Evolutionary conservation across 1,139 yeast genomes (phyloP).

Genomic region (Schizosaccharomyces versatilis): DNA sequence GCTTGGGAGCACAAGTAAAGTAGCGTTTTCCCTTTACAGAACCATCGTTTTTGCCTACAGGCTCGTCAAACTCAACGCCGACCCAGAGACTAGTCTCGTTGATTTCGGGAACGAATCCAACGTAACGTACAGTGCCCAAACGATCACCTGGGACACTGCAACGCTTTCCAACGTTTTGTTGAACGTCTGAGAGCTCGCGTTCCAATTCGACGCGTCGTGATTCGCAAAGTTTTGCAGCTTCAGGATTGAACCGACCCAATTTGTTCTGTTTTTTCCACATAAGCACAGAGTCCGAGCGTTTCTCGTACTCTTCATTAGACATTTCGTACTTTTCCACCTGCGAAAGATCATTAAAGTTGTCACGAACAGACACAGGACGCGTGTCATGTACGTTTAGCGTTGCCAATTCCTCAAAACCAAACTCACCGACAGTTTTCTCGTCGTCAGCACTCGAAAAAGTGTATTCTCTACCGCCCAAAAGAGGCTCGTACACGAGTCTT

Average conservation of each 20-base stretch:
- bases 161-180: slow-evolving; percentile 20
- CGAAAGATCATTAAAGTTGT: slow-evolving; percentile 19
- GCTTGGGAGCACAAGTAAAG: slow-evolving; percentile 30
- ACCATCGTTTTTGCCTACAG: slow-evolving; percentile 64
- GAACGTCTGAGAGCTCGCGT: slow-evolving; percentile 16
- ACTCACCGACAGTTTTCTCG: background rate
- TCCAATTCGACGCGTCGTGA: slow-evolving; percentile 11
- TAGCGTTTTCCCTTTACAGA: slow-evolving; percentile 40
- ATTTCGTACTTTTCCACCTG: slow-evolving; percentile 29
- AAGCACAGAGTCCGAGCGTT: slow-evolving; percentile 39
- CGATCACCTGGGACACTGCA: slow-evolving; percentile 30
- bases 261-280: slow-evolving; percentile 50
- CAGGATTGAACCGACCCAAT: slow-evolving; percentile 53
- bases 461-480: background rate
- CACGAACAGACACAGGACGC: slow-evolving; percentile 19
- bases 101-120: slow-evolving; percentile 45
- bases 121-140: slow-evolving; percentile 41
- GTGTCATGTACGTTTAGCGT: slow-evolving; percentile 20
- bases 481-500: slow-evolving; percentile 18
- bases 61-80: slow-evolving; percentile 47
- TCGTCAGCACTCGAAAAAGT: background rate
- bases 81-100: slow-evolving; percentile 30
- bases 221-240: slow-evolving; percentile 19
- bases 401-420: slow-evolving; percentile 13
- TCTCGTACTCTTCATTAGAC: slow-evolving; percentile 45